Evolutionary conservation across 225 moss, liverwort and hornwort species (phyloP).

Genomic region (Asterella californica): DNA sequence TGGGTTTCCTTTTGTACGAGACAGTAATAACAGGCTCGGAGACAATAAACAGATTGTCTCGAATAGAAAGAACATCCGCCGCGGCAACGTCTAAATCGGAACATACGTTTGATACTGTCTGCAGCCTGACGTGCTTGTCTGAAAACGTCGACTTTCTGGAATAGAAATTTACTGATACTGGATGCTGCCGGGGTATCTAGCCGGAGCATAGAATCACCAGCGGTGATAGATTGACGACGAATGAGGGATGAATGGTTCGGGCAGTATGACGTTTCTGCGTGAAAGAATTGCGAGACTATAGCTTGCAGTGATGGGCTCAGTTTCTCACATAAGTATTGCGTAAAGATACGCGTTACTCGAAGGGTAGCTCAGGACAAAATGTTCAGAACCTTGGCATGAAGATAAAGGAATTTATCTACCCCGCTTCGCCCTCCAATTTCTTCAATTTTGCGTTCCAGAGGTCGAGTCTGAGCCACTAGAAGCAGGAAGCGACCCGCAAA

Average conservation of each 20-base stretch:
- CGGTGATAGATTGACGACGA: neutral
- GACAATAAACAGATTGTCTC: neutral
- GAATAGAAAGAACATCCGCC: conserved; percentile 26
- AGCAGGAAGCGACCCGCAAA: neutral
- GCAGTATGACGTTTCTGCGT: conserved; percentile 2
- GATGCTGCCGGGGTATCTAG: neutral
- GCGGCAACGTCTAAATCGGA: neutral
- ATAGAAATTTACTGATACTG: neutral
- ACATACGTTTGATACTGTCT: neutral
- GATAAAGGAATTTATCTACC: conserved; percentile 19
- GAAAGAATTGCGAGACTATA: conserved; percentile 33
- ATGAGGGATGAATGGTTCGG: conserved; percentile 10
- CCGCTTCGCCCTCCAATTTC: conserved; percentile 23
- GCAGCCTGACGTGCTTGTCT: neutral
- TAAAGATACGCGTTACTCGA: neutral
- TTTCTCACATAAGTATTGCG: neutral
- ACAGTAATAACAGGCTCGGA: neutral
- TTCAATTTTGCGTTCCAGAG: conserved; percentile 22
- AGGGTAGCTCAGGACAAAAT: neutral
- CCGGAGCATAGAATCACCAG: neutral
- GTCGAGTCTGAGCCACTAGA: neutral
- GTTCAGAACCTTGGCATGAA: conserved; percentile 8
- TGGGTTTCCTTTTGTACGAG: neutral
- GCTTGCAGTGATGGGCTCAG: neutral
- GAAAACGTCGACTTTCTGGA: neutral